Evolutionary conservation across 495 filamentous ascomycete species (phyloP).

Genomic region (Xylaria grammica): DNA sequence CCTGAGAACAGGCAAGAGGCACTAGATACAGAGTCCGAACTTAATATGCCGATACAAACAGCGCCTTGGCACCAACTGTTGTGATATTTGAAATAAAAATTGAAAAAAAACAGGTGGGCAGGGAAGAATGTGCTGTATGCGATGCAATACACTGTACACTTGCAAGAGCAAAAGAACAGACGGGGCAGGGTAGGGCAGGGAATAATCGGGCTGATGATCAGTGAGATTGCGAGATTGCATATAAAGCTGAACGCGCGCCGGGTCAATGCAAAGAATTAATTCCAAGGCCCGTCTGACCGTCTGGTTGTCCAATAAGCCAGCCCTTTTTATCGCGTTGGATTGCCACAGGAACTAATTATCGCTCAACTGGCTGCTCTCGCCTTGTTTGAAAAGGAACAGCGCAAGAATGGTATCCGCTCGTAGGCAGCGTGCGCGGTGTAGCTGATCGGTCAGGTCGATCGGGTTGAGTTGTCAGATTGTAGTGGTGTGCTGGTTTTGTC

Average conservation of each 20-base stretch:
- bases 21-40: not conserved
- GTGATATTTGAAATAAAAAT: constrained; percentile 13
- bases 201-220: constrained; percentile 1
- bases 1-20: constrained; percentile 14
- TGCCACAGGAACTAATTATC: not conserved
- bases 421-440: not conserved
- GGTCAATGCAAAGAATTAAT: constrained; percentile 27
- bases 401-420: not conserved
- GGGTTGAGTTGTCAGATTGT: not conserved
- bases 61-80: not conserved
- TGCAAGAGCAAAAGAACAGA: constrained; percentile 3
- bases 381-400: not conserved
- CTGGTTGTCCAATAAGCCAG: constrained; percentile 37
- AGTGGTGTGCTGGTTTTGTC: not conserved
- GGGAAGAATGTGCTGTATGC: constrained; percentile 10
- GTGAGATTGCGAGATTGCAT: constrained; percentile 21
- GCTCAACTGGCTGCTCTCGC: constrained; percentile 5
- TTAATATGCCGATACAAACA: not conserved
- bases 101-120: constrained; percentile 2
- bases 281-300: constrained; percentile 34
- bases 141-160: constrained; percentile 14
- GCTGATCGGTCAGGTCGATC: not conserved
- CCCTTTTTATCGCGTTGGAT: constrained; percentile 4
- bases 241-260: constrained; percentile 18
- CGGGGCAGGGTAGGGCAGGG: constrained; percentile 4